Evolutionary conservation across 345 rosid genomes (phyloP), one percentile per base, ranked within the genome.

Genomic region (Balakata baccata): DNA sequence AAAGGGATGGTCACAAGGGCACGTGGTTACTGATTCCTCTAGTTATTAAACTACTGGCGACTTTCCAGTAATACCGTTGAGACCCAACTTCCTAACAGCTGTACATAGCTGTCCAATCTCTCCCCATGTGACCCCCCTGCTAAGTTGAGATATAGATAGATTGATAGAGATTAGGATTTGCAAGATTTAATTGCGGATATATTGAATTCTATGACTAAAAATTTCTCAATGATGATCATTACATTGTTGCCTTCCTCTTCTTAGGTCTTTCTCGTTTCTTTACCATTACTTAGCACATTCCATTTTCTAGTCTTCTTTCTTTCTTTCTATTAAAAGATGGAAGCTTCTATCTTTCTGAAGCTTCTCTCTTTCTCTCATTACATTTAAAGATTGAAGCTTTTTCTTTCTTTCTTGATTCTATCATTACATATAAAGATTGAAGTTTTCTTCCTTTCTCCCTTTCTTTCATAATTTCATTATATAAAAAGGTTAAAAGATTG

Each of bases 31-130:
- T 76, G 81, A 83, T 79, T 84, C 84, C 70, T 22, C 70, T 58
- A 46, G 64, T 77, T 75, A 80, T 70, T 81, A 80, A 83, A 84
- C 79, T 43, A 80, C 73, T 77, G 70, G 88, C 89, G 90, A 85
- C 88, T 86, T 89, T 85, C 88, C 87, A 86, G 92, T 89, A 83
- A 85, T 82, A 88, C 92, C 92, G 87, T 89, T 87, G 89, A 88
- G 86, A 74, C 82, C 81, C 84, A 71, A 68, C 84, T 83, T 77
- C 85, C 82, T 22, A 74, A 81, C 92, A 89, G 97, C 96, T 91
- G 91, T 83, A 23, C 79, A 75, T 88, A 87, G 95, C 92, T 93
- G 98, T 91, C 87, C 78, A 69, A 82, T 76, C 87, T 8, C 77
- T 34, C 58, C 82, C 83, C 88, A 84, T 87, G 88, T 84, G 87